phyloP scores from a whole-genome alignment of 2,329 filamentous ascomycete species.

The Onygenales sp. region DNA sequence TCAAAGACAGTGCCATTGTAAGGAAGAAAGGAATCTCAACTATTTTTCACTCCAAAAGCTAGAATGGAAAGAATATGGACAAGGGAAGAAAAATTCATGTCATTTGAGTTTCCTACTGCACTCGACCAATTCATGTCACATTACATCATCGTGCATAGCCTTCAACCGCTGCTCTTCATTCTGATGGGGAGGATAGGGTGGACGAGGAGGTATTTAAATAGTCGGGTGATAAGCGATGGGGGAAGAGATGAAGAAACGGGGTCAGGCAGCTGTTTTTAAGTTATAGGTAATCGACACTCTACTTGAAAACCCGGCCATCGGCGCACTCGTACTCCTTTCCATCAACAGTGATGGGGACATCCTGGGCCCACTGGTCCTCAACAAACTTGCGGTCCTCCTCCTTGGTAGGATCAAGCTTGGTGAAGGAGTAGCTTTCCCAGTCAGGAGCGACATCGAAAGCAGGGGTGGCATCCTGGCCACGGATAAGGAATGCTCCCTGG shows the following conservation, averaged over 20 bases:
- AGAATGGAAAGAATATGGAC: too few species aligned
- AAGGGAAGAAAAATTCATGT: not conserved
- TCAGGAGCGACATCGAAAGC: slow-evolving; percentile 97
- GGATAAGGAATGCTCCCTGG: slow-evolving; percentile 87
- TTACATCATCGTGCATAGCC: slow-evolving; percentile 1
- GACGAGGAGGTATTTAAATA: not conserved
- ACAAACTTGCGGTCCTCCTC: slow-evolving; percentile 77
- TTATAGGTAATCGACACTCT: slow-evolving; percentile 34
- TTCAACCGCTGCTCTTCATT: not conserved
- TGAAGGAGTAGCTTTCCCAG: slow-evolving; percentile 92
- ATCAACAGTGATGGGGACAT: slow-evolving; percentile 66
- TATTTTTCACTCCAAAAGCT: too few species aligned
- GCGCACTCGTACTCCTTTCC: slow-evolving; percentile 86
- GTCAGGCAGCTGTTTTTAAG: not conserved
- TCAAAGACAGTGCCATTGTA: too few species aligned
- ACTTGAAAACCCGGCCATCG: slow-evolving; percentile 99
- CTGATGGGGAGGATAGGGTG: not conserved
- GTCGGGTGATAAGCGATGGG: not conserved
- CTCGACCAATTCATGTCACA: slow-evolving; percentile 2
- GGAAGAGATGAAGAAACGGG: not conserved
- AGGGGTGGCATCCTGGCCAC: slow-evolving; percentile 73
- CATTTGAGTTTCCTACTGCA: not conserved
- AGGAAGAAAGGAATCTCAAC: too few species aligned
- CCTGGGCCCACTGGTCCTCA: slow-evolving; percentile 84
- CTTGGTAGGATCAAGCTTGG: slow-evolving; percentile 86